Percentiles rank a stretch among this genome's conserved stretches.
These are phyloP conservation scores for Vanilla planifolia DNA, from an alignment of 106 monocot species.

Conservation along the genomic window DNA sequence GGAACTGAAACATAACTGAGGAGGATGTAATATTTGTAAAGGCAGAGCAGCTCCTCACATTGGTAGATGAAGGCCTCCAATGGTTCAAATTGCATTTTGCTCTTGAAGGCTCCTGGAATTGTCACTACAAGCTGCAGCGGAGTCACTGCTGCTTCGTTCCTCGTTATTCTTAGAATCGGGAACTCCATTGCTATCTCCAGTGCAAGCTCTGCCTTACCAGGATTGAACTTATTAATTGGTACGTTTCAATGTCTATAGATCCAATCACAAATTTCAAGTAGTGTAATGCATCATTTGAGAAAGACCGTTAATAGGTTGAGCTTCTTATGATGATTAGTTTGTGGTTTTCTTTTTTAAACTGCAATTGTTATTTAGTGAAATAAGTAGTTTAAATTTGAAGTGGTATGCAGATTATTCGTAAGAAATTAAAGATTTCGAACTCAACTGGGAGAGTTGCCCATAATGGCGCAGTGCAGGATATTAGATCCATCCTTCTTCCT, in stretches of 20 bases:
- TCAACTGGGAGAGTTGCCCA: constrained; percentile 26
- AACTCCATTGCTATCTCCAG: neutral
- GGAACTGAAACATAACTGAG: neutral
- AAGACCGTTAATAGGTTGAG: too few species aligned
- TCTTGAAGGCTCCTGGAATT: constrained; percentile 18
- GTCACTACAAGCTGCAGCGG: constrained; percentile 28
- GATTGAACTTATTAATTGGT: too few species aligned
- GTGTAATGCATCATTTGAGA: too few species aligned
- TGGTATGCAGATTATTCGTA: too few species aligned
- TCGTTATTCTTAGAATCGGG: neutral
- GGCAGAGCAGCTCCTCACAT: constrained; percentile 1
- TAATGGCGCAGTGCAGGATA: constrained; percentile 32
- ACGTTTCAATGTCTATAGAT: too few species aligned
- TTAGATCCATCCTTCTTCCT: constrained; percentile 14
- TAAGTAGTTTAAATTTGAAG: too few species aligned
- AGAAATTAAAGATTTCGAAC: too few species aligned
- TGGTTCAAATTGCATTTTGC: constrained; percentile 8
- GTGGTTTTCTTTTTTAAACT: too few species aligned
- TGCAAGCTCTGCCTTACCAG: constrained; percentile 8
- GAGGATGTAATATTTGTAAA: neutral
- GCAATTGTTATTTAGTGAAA: too few species aligned
- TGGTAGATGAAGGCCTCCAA: constrained; percentile 12
- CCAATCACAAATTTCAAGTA: too few species aligned
- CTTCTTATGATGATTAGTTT: too few species aligned
- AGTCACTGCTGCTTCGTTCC: constrained; percentile 17